phyloP scores from a whole-genome alignment of 805 yeast genomes.

The Cyberlindnera japonica region DNA sequence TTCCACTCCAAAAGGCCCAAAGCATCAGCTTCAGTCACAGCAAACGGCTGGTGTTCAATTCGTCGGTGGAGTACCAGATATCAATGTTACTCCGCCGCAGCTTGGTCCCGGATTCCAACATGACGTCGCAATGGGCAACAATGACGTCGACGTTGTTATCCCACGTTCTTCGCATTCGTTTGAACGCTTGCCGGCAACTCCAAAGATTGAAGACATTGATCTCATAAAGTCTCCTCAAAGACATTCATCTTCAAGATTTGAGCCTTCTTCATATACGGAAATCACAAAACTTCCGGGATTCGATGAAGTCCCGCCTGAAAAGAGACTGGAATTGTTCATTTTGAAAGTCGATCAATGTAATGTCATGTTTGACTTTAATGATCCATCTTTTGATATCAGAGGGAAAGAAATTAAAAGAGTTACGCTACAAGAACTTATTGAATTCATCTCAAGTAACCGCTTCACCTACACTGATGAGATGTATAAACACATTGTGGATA shows the following conservation, averaged over 20 bases:
- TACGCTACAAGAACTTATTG: conserved; percentile 85
- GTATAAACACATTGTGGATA: conserved; percentile 81
- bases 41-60: conserved; percentile 3
- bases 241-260: conserved; percentile 89
- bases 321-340: conserved; percentile 73
- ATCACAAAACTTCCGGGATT: conserved; percentile 78
- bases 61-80: conserved; percentile 13
- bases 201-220: conserved; percentile 61
- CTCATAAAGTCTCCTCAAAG: conserved; percentile 82
- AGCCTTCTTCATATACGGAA: conserved; percentile 63
- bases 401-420: conserved; percentile 90
- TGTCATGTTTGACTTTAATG: conserved; percentile 88
- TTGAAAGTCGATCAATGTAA: conserved; percentile 93
- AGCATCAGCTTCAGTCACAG: conserved; percentile 8
- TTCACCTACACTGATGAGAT: conserved; percentile 86
- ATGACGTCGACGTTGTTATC: conserved; percentile 23
- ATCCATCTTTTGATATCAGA: conserved; percentile 85
- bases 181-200: conserved; percentile 57
- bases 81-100: conserved; percentile 20
- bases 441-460: conserved; percentile 77
- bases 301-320: conserved; percentile 83
- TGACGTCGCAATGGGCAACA: conserved; percentile 12
- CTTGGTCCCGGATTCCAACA: not conserved
- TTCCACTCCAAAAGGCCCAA: conserved; percentile 3
- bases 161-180: conserved; percentile 48